Conservation (phyloP, 495 filamentous ascomycete genomes). For the Pyronema domesticum region DNA sequence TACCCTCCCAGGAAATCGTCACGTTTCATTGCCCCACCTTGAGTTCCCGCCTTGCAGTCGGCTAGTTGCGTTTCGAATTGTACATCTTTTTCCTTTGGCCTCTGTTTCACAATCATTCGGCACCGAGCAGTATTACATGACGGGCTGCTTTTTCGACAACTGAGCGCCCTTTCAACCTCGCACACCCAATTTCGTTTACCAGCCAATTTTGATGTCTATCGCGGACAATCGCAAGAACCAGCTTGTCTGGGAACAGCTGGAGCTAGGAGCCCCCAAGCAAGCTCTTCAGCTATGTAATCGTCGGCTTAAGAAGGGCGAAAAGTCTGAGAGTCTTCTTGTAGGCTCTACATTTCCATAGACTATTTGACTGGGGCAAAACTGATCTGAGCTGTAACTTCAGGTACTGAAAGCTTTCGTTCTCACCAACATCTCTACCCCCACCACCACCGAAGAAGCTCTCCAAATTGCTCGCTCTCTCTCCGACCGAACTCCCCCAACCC, state of each 20-base stretch:
- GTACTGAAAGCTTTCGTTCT: constrained; percentile 38
- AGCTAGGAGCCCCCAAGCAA: constrained; percentile 38
- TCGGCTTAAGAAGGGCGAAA: constrained; percentile 43
- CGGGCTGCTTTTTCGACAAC: too few species aligned
- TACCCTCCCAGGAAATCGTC: not conserved
- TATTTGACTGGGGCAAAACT: constrained; percentile 6
- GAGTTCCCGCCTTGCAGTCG: not conserved
- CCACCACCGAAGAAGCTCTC: constrained; percentile 26
- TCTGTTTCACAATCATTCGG: not conserved
- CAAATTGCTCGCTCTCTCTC: constrained; percentile 12
- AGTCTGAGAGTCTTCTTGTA: constrained; percentile 27
- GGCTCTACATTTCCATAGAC: not conserved
- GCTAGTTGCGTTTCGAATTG: not conserved
- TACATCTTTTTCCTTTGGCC: not conserved
- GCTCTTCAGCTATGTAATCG: constrained; percentile 43
- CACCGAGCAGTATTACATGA: too few species aligned
- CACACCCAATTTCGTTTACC: not conserved
- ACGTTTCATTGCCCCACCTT: not conserved
- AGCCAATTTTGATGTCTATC: constrained; percentile 12
- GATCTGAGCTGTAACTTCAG: constrained; percentile 18
- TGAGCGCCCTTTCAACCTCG: too few species aligned
- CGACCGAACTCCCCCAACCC: constrained; percentile 31
- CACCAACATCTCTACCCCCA: constrained; percentile 29
- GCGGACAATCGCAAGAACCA: constrained; percentile 39
- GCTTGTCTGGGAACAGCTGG: constrained; percentile 40